phyloP scores from a whole-genome alignment of 768 basidiomycete species.

The Mycena alexandri region DNA sequence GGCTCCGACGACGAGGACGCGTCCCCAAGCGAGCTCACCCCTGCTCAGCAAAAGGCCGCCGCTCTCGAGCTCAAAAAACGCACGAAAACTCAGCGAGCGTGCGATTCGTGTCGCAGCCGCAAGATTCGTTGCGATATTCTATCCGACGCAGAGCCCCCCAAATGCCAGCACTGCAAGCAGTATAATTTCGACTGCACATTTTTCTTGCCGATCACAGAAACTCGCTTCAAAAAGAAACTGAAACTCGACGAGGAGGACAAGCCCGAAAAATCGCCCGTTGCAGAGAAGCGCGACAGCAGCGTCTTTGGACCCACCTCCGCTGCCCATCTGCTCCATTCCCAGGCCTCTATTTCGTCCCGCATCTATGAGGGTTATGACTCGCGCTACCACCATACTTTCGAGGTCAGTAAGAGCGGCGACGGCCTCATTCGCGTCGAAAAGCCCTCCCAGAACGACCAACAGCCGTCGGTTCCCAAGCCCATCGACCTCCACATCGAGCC shows the following conservation, averaged over 20 bases:
- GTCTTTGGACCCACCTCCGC: slow-evolving; percentile 88
- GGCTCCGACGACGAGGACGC: slow-evolving; percentile 73
- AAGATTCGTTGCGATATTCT: slow-evolving; percentile 97
- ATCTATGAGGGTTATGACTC: slow-evolving; percentile 90
- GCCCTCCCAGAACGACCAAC: slow-evolving; percentile 68
- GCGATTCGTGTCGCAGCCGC: slow-evolving; percentile 90
- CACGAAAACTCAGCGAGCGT: slow-evolving; percentile 92
- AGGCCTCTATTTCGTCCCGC: slow-evolving; percentile 85
- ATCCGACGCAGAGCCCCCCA: slow-evolving; percentile 77
- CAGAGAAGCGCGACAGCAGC: slow-evolving; percentile 64
- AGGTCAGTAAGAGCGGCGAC: slow-evolving; percentile 85
- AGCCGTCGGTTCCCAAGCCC: slow-evolving; percentile 68
- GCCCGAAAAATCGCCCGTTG: slow-evolving; percentile 42
- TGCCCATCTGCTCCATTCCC: slow-evolving; percentile 90
- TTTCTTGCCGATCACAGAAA: slow-evolving; percentile 98
- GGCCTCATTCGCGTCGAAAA: slow-evolving; percentile 89
- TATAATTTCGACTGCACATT: slow-evolving; percentile 96
- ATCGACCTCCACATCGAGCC: slow-evolving; percentile 82
- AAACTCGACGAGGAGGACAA: slow-evolving; percentile 71
- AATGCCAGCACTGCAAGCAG: slow-evolving; percentile 96
- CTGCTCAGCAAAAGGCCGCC: slow-evolving; percentile 43
- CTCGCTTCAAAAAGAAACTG: slow-evolving; percentile 95
- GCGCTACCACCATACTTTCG: slow-evolving; percentile 90
- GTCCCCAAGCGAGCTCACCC: slow-evolving; percentile 61
- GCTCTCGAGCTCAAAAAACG: slow-evolving; percentile 82